phyloP scores from a whole-genome alignment of 805 yeast genomes.

The Huiozyma sinensis region DNA sequence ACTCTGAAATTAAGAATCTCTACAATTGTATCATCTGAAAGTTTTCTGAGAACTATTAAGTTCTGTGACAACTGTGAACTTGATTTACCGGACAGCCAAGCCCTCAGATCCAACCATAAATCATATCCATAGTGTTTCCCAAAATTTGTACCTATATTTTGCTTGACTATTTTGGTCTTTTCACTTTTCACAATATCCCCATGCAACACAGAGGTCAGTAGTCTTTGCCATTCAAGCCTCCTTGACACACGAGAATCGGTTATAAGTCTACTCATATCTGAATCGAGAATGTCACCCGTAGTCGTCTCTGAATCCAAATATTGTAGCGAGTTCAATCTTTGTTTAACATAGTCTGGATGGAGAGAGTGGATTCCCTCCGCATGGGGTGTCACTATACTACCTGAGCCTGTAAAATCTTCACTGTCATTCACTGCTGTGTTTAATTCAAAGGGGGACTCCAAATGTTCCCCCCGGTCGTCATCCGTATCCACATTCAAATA shows the following conservation, averaged over 20 bases:
- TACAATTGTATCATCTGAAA: conserved; percentile 63
- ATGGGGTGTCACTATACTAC: conserved; percentile 25
- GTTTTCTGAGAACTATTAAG: conserved; percentile 55
- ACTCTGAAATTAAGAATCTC: conserved; percentile 57
- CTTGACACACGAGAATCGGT: conserved; percentile 43
- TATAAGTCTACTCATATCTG: conserved; percentile 8
- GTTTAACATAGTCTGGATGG: conserved; percentile 18
- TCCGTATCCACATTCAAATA: conserved; percentile 26
- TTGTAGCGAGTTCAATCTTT: conserved; percentile 22
- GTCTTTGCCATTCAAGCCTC: conserved; percentile 90
- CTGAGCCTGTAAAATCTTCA: conserved; percentile 12
- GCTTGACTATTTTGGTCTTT: conserved; percentile 61
- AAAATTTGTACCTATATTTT: conserved; percentile 23
- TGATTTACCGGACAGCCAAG: conserved; percentile 70
- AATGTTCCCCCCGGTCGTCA: conserved; percentile 25
- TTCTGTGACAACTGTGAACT: conserved; percentile 68
- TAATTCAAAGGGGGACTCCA: conserved; percentile 6
- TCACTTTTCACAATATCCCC: conserved; percentile 93
- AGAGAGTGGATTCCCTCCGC: conserved; percentile 17
- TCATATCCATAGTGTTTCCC: conserved; percentile 28
- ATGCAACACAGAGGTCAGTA: conserved; percentile 80
- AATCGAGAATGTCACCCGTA: neutral
- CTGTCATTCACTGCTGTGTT: conserved; percentile 4
- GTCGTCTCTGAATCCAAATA: conserved; percentile 7
- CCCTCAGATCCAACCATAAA: conserved; percentile 79